Base-by-base conservation (phyloP, 2,329 filamentous ascomycete genomes). In the Cordyceps fumosorosea region DNA sequence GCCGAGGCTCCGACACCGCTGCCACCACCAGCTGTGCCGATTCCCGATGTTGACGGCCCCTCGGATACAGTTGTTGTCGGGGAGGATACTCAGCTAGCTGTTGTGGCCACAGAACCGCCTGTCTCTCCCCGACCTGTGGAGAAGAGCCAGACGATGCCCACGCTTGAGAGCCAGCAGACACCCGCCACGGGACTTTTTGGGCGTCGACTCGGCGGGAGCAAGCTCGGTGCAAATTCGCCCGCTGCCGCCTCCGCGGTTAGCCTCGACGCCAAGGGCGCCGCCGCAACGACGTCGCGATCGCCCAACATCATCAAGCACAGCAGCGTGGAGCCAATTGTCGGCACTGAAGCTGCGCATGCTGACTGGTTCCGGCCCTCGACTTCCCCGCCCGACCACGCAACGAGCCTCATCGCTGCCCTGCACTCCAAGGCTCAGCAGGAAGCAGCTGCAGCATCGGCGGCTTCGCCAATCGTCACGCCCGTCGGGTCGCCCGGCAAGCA, bases 401-500 rank as follows among this genome's bases (percentile, higher is more conserved):
- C 81, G 24, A 83, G 79, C 66, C 80, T 83, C 29, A 90, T 92
- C 80, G 87, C 87, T 60, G 86, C 85, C 45, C 78, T 90, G 45
- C 85, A 88, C n/a, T 82, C 79, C 20, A 80, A 83, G 20, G 84
- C 88, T 1, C 80, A 83, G 44, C 80, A 83, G 42, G 78, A 82
- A n/a, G 34, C 37, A 2, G 14, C 40, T 1, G 22, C 55, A 3
- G 81, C 84, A 1, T 29, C 29, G 29, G 34, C 37, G 2, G 20
- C 40, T 1, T 48, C 55, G 7, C 81, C 84, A 1, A 70, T 74
- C 7, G 76, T 77, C 14, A 80, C 81, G 62, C 76, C 69, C 48
- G 71, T 67, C 65, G 76, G 69, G 57, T 73, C 65, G 50, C 74
- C 68, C 63, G 70, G 64, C 62, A 76, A 72, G 65, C 18, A 69